phyloP scores from a whole-genome alignment of 345 rosid genomes.

The Brassica rapa region DNA sequence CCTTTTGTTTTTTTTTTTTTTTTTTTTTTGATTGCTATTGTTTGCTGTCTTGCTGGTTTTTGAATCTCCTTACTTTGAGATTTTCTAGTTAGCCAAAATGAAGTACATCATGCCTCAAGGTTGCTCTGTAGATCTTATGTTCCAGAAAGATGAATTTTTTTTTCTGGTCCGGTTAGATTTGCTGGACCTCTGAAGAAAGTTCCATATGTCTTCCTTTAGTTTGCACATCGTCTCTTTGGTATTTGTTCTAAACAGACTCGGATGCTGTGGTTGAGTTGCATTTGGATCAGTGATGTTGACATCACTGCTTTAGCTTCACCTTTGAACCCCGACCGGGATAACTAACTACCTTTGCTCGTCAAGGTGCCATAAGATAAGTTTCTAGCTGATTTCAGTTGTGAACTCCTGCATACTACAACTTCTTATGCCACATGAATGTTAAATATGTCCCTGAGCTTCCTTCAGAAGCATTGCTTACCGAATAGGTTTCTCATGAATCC shows the following conservation, averaged over 20 bases:
- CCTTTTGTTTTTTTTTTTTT: not conserved
- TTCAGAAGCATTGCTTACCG: not conserved
- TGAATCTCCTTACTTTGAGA: not conserved
- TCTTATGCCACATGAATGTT: constrained; percentile 2
- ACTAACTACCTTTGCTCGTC: constrained; percentile 51
- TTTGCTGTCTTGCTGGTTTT: constrained; percentile 12
- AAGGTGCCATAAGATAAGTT: constrained; percentile 41
- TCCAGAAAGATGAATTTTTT: not conserved
- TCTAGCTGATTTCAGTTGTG: constrained; percentile 15
- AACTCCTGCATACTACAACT: not conserved
- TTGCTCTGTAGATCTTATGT: not conserved
- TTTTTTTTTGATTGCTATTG: not conserved
- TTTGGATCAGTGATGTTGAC: constrained; percentile 26
- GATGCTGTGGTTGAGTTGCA: constrained; percentile 34
- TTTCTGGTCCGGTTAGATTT: not conserved
- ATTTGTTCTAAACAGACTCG: not conserved
- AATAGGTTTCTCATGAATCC: not conserved
- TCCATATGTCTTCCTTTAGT: not conserved
- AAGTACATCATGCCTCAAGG: not conserved
- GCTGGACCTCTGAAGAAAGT: constrained; percentile 7
- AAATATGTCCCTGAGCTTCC: not conserved
- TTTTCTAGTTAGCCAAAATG: no score
- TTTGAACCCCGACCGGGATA: constrained; percentile 16
- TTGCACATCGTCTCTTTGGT: not conserved
- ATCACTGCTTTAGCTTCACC: not conserved